Base-by-base conservation (phyloP, 2,329 filamentous ascomycete genomes). In the Exophiala lecanii-corni region DNA sequence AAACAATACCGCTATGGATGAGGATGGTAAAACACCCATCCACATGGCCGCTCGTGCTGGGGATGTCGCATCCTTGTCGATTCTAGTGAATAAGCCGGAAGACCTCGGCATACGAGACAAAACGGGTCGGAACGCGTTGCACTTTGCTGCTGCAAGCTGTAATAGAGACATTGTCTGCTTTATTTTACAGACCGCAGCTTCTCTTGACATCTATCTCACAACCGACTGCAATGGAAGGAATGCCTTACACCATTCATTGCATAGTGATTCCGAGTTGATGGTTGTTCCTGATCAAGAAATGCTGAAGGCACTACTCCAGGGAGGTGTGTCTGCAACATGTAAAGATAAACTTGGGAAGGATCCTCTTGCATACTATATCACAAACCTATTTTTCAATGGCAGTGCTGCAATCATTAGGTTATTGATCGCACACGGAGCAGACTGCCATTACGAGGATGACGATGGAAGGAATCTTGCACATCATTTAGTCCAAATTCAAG, bases 281-380 rank as follows among this genome's bases (percentile, higher is more conserved):
- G n/a, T n/a, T n/a, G 5, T 32, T 13, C 30, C 30, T 6, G n/a
- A 6, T 16, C 5, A 32, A 13, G 30, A 12, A 13, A 32, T 13
- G 12, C n/a, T 32, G 5, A 16, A 32, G 6, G 17, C n/a, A 13
- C 17, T 32, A 16, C 6, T 32, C 17, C n/a, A 6, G 17, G 12
- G n/a, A 13, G 30, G 30, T 12, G 30, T 32, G 6, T 7, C n/a
- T 32, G 6, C 30, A 5, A 12, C 6, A 16, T 16, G 17, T 16
- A 32, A 32, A 16, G 30, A 32, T 32, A 12, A 13, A 16, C 6
- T 13, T 7, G 30, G 30, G 17, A 32, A 16, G 17, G 30, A 32
- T 16, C n/a, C 30, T 32, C 30, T 32, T 32, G 30, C 30, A 7
- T 32, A 32, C 17, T 32, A 32, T 16, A 32, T 32, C n/a, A 16